Evolutionary conservation across 495 filamentous ascomycete genomes (phyloP), one percentile per base, ranked within the genome.

Genomic region (Tricharina praecox): DNA sequence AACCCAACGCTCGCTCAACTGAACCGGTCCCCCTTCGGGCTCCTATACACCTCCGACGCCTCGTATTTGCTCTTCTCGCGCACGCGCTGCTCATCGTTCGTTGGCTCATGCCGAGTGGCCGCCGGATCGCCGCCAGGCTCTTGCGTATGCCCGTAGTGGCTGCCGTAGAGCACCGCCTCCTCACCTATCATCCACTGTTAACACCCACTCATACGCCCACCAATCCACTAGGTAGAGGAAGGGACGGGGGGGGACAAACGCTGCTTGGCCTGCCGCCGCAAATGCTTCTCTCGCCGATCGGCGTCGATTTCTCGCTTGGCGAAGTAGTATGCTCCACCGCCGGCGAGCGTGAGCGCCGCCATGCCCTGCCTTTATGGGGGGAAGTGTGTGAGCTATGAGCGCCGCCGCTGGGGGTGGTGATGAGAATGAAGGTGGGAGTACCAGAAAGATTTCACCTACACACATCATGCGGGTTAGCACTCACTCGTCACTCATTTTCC

Each of bases 301-400:
- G 81, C 82, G 56, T 95, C 88, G 70, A 97, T 87, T 63, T 78
- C 80, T 54, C 77, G 71, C 70, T 97, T 97, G 46, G 90, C 92
- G 64, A 93, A 94, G 68, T 84, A 84, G 72, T 97, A 97, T 52
- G 90, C 85, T 45, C 75, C 87, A 59, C 83, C 90, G 59, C 87
- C 90, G 48, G 82, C 82, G 56, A 83, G 64, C 53, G 82, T 84
- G 46, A 96, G 78, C 50, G 78, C 64, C 44, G 81, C 86, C 88
- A 82, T 93, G 54, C 88, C 88, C 56, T 79, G 50, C 82, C 82
- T 88, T 43, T 4, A 43, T 2, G 16, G 16, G 9, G 15, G 26
- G 25, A 20, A 13, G 34, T 44, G 18, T 25, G 2, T 28, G 48
- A 43, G 40, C 40, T 21, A 21, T 20, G 13, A 25, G n/a, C n/a